Evolutionary conservation across 768 basidiomycete genomes (phyloP), one percentile per base, ranked within the genome.

Genomic region (Chalciporus pseudorubinellus): DNA sequence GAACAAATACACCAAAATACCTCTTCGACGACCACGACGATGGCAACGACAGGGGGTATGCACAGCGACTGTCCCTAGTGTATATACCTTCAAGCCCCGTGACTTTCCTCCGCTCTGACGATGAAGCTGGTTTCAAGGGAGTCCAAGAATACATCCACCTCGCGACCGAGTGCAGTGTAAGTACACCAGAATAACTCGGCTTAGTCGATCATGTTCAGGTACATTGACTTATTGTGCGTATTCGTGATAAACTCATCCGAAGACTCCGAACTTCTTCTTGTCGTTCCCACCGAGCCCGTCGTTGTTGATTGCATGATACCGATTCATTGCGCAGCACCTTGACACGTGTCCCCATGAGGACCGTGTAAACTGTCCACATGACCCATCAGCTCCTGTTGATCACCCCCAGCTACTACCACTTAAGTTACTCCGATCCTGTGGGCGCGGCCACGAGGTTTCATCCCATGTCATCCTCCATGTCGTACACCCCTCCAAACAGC

Each of bases 1-100:
- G 18, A 1, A 42, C 59, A 59, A 59, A 59, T 21, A 59, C 2
- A n/a, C 2, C 36, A 60, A 50, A 60, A 61, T 48, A 61, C 7
- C 14, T 34, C 20, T 34, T 43, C 52, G 44, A 46, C 28, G 55
- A 45, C 10, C 18, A 41, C 51, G 46, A 48, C 55, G 51, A 51
- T 41, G 54, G 48, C 45, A 39, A 19, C 38, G 40, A 40, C 8
- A 28, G 9, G 5, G 34, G 6, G 34, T 36, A 36, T 36, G n/a
- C 34, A n/a, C 34, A n/a, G n/a, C 34, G 16, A 36, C 29, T 31
- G 12, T 31, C 29, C 12, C 34, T 4, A n/a, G 7, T 36, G n/a
- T n/a, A 16, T 14, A 36, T 36, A 36, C 14, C n/a, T 36, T 16
- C 16, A 2, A 16, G 33, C 33, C 33, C 4, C 3, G 10, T 31